Evolutionary conservation across 2,329 filamentous ascomycete genomes (phyloP), one percentile per base, ranked within the genome.

Genomic region (Rutstroemia sp.): DNA sequence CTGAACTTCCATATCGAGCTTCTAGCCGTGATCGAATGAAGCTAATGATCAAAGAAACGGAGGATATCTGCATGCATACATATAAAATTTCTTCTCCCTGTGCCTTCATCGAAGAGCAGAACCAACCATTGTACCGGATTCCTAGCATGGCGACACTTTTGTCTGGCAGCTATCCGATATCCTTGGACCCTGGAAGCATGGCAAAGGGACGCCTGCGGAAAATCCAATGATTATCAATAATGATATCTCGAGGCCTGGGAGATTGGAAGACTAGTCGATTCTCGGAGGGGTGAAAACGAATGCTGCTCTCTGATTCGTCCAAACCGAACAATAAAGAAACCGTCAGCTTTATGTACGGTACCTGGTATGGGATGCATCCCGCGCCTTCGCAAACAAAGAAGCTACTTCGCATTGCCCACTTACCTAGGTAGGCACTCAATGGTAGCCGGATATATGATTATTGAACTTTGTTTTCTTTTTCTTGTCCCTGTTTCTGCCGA

Each of bases 171-270:
- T n/a, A 19, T 5, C 19, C 39, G 39, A 42, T 19, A 53, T 46
- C 23, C 46, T 49, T 55, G 52, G 52, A 44, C 52, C 52, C 52
- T 50, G 50, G 46, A 44, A 55, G 45, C 45, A 55, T 37, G 17
- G 46, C 46, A 25, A 49, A 23, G 25, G 25, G 45, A 37, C 46
- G 47, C 47, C 46, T 34, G 12, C 5, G 21, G 25, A 44, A 55
- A 42, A 38, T 50, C 52, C 37, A 55, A 55, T 55, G 52, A 55
- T 49, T 2, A 23, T 55, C 38, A 50, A 42, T 55, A 50, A 50
- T 55, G 52, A 55, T 50, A 55, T 55, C 52, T 55, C 52, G 37
- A 50, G 46, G 37, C 42, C 19, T 42, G 30, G 52, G 37, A 25
- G 30, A 44, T 42, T 34, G 52, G 30, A 46, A 37, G 30, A 44